These are phyloP conservation scores for Zymoseptoria brevis DNA, from an alignment of 2,329 filamentous ascomycete species.

Conservation along the genomic window DNA sequence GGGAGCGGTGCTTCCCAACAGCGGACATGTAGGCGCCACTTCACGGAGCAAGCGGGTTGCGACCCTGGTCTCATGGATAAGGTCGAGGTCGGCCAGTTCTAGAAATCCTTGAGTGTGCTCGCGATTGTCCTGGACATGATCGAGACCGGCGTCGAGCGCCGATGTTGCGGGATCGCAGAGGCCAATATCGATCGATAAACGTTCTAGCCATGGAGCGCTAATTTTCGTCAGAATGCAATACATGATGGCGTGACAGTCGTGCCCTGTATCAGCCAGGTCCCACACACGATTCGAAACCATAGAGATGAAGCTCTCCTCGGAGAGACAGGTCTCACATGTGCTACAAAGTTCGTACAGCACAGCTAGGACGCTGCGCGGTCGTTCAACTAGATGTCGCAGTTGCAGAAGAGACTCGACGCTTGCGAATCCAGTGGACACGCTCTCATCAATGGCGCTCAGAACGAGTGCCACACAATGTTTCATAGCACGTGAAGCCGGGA, in stretches of 20 bases:
- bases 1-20: constrained; percentile 1
- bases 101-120: not conserved
- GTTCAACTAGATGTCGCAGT: constrained; percentile 33
- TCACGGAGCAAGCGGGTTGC: constrained; percentile 7
- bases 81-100: constrained; percentile 3
- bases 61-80: constrained; percentile 8
- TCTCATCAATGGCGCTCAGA: constrained; percentile 35
- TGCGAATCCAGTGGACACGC: constrained; percentile 27
- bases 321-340: constrained; percentile 1
- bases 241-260: constrained; percentile 10
- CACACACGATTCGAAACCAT: constrained; percentile 16
- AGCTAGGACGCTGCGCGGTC: constrained; percentile 30
- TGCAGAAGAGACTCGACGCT: constrained; percentile 32
- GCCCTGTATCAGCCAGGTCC: constrained; percentile 8
- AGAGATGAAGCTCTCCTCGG: constrained; percentile 21
- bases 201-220: constrained; percentile 23
- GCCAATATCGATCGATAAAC: constrained; percentile 16
- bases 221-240: constrained; percentile 16
- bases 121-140: not conserved
- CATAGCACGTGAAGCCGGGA: constrained; percentile 36
- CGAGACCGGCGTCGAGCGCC: not conserved
- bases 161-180: not conserved
- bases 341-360: constrained; percentile 10
- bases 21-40: constrained; percentile 3
- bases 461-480: constrained; percentile 34